Evolutionary conservation across 129 eudicot genomes (phyloP), one percentile per base, ranked within the genome.

Genomic region (Chrysanthemum seticuspe): DNA sequence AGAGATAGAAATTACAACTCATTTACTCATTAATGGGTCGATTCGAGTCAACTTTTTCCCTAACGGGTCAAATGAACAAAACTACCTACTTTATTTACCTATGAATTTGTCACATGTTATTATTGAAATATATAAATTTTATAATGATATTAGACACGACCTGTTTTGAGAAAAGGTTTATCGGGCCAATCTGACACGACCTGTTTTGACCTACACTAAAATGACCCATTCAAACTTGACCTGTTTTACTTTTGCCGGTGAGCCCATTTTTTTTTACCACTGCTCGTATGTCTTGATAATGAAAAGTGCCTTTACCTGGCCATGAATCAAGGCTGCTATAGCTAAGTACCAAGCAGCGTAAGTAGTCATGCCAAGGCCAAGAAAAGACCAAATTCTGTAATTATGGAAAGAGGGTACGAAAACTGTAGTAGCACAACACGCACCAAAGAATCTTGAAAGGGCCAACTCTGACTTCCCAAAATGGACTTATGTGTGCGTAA

Each of bases 351-450:
- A 89, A 8, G 91, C 96, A 55, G 89, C 84, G 79, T 79, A 89
- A 62, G 96, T 86, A 67, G 96, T 89, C 96, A 89, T 89, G 27
- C 84, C 91, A 19, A 89, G 86, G 18, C 96, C 96, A n/a, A 89
- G 79, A 77, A 86, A 86, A 14, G 96, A 88, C 95, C 90, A 85
- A 73, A 85, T 71, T 76, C 95, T 78, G 65, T 88, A 88, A 86
- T 88, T 85, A 62, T 85, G 95, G 75, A 85, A 85, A 0, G 95
- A 88, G 1, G 95, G 90, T 68, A 85, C 76, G 78, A 85, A 88
- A 58, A 85, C 90, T 2, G 95, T 83, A 0, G 95, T 88, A 19
- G 90, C 95, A 88, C 91, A 88, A 74, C 96, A 88, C 14, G 96
- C 95, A 65, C 91, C 95, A 68, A 88, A 88, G 27, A 88, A 83